These are phyloP conservation scores for Pseudonectria foliicola DNA, from an alignment of 2,329 filamentous ascomycete species.

Conservation along the genomic window DNA sequence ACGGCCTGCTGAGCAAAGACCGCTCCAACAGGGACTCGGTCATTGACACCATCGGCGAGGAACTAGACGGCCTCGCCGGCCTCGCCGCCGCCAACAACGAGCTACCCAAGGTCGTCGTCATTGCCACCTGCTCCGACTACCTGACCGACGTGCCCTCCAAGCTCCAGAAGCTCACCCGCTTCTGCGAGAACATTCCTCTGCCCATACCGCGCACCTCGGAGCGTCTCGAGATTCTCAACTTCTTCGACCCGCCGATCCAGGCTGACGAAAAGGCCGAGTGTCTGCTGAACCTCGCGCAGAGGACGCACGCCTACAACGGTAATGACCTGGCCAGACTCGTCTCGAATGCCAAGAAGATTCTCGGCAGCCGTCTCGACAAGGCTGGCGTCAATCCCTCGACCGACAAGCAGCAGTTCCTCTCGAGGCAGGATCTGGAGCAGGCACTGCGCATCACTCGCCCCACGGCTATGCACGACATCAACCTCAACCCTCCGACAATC, in stretches of 20 bases:
- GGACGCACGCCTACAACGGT: slow-evolving; percentile 82
- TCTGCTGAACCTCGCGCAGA: slow-evolving; percentile 57
- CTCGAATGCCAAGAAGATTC: slow-evolving; percentile 22
- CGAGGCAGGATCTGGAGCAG: slow-evolving; percentile 48
- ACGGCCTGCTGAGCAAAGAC: slow-evolving; percentile 59
- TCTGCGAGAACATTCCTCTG: slow-evolving; percentile 63
- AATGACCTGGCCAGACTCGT: slow-evolving; percentile 65
- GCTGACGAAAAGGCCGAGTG: slow-evolving; percentile 42
- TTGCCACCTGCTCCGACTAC: slow-evolving; percentile 67
- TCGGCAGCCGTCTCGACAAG: slow-evolving; percentile 17
- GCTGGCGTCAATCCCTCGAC: slow-evolving; percentile 7
- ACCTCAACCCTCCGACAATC: slow-evolving; percentile 79
- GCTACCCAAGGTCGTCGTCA: slow-evolving; percentile 57
- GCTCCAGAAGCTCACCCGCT: slow-evolving; percentile 57
- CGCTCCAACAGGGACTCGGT: slow-evolving; percentile 42
- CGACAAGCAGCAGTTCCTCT: slow-evolving; percentile 23
- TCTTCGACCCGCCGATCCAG: slow-evolving; percentile 43
- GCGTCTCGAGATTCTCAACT: slow-evolving; percentile 66
- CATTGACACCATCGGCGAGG: slow-evolving; percentile 43
- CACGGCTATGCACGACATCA: slow-evolving; percentile 82
- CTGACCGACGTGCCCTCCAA: slow-evolving; percentile 63
- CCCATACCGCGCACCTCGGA: slow-evolving; percentile 67
- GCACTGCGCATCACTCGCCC: slow-evolving; percentile 67
- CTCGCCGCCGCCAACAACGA: slow-evolving; percentile 29
- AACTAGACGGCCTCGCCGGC: slow-evolving; percentile 47